phyloP scores from a whole-genome alignment of 768 basidiomycete species.

The Boletus sensibilis region DNA sequence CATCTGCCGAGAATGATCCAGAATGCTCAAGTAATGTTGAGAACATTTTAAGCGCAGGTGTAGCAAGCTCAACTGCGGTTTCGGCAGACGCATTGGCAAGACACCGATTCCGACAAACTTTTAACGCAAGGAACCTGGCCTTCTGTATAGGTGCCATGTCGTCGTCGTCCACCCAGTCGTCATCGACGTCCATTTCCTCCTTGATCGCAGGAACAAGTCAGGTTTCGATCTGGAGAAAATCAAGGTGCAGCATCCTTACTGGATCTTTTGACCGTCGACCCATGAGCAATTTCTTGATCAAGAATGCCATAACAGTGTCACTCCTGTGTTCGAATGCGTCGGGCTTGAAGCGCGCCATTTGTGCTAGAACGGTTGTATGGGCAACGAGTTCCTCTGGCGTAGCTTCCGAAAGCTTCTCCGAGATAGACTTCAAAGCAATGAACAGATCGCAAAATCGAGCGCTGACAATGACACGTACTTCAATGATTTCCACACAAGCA shows the following conservation, averaged over 20 bases:
- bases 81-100: conserved; percentile 62
- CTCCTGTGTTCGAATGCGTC: conserved; percentile 78
- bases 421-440: conserved; percentile 49
- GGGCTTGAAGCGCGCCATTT: conserved; percentile 67
- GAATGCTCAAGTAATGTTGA: conserved; percentile 64
- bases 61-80: conserved; percentile 62
- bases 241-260: conserved; percentile 36
- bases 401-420: conserved; percentile 47
- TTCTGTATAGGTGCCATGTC: conserved; percentile 55
- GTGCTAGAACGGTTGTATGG: conserved; percentile 67
- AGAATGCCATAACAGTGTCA: conserved; percentile 67
- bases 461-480: conserved; percentile 45
- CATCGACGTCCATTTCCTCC: conserved; percentile 57
- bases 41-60: conserved; percentile 76
- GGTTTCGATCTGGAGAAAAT: not conserved
- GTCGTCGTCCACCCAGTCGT: conserved; percentile 77
- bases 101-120: conserved; percentile 79
- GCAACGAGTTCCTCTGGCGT: conserved; percentile 57
- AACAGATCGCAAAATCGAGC: not conserved
- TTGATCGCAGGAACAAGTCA: conserved; percentile 25
- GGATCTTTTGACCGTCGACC: conserved; percentile 44
- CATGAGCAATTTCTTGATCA: conserved; percentile 72
- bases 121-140: conserved; percentile 74
- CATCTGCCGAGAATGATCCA: conserved; percentile 63
- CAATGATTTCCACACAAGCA: conserved; percentile 54